Evolutionary conservation across 2,329 filamentous ascomycete genomes (phyloP).

Genomic region (Pestalotiopsis sp.): DNA sequence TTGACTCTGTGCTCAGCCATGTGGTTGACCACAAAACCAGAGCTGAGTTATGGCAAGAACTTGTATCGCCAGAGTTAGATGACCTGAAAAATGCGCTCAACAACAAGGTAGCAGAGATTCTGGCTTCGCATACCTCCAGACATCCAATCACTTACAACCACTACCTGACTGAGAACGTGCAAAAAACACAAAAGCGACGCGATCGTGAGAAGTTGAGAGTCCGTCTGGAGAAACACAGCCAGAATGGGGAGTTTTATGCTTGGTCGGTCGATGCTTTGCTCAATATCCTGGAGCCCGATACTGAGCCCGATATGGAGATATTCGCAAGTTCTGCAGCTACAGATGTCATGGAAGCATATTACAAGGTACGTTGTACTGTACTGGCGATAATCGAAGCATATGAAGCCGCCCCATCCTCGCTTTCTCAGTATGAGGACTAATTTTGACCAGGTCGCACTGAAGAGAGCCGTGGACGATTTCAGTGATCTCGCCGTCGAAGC

Average conservation of each 20-base stretch:
- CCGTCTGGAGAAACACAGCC: too few species aligned
- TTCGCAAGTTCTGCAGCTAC: constrained; percentile 7
- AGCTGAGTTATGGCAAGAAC: constrained; percentile 19
- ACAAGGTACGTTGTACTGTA: too few species aligned
- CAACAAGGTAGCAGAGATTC: constrained; percentile 29
- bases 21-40: constrained; percentile 25
- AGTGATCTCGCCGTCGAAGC: constrained; percentile 26
- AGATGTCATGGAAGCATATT: constrained; percentile 16
- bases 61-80: constrained; percentile 26
- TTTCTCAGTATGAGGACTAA: too few species aligned
- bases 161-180: constrained; percentile 36
- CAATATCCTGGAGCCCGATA: neutral
- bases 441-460: constrained; percentile 27
- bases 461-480: constrained; percentile 29
- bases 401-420: too few species aligned
- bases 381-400: too few species aligned
- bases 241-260: too few species aligned
- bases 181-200: constrained; percentile 26
- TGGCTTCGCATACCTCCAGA: constrained; percentile 26
- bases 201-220: constrained; percentile 1
- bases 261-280: neutral
- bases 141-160: constrained; percentile 46
- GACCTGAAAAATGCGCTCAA: constrained; percentile 20
- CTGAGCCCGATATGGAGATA: constrained; percentile 13
- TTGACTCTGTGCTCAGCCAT: constrained; percentile 23